A percentile compares a stretch with the other conserved stretches of the same genome.
phyloP scores from a whole-genome alignment of 2,329 filamentous ascomycete species.

The Penicillium sp. region DNA sequence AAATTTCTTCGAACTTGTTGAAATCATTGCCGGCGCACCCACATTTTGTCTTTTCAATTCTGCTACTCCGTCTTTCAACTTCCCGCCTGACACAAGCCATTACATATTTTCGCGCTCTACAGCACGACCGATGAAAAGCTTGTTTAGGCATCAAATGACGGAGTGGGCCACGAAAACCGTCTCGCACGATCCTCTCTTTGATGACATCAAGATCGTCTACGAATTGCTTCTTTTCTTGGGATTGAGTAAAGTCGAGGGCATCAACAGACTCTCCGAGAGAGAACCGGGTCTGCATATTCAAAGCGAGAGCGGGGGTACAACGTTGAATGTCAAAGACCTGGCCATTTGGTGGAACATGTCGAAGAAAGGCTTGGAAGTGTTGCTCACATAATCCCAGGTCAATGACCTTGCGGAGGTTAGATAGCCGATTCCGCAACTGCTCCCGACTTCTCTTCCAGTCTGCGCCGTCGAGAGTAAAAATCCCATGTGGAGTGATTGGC shows the following conservation, averaged over 20 bases:
- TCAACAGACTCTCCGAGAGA: background rate
- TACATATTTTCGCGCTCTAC: background rate
- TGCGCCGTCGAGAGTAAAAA: constrained; percentile 4
- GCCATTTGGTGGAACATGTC: background rate
- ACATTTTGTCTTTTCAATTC: background rate
- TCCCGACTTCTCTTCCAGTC: constrained; percentile 4
- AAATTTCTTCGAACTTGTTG: background rate
- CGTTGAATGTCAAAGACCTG: background rate
- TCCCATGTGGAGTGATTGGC: constrained; percentile 14
- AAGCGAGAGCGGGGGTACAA: background rate
- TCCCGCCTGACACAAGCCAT: background rate
- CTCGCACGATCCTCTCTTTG: background rate
- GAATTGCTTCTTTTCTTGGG: background rate
- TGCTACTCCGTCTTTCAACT: background rate
- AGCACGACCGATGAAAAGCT: background rate
- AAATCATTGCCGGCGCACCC: background rate
- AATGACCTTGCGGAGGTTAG: background rate
- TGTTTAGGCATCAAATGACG: background rate
- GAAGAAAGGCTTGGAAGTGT: background rate
- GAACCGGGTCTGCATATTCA: no score
- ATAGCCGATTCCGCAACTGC: background rate
- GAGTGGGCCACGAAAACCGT: background rate
- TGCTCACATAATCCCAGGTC: background rate
- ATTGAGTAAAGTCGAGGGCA: background rate
- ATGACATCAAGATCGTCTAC: background rate